Percentiles rank a stretch among this genome's conserved stretches.
Evolutionary conservation across 208 protist species (phyloP).

Genomic region (Polymyxa betae): DNA sequence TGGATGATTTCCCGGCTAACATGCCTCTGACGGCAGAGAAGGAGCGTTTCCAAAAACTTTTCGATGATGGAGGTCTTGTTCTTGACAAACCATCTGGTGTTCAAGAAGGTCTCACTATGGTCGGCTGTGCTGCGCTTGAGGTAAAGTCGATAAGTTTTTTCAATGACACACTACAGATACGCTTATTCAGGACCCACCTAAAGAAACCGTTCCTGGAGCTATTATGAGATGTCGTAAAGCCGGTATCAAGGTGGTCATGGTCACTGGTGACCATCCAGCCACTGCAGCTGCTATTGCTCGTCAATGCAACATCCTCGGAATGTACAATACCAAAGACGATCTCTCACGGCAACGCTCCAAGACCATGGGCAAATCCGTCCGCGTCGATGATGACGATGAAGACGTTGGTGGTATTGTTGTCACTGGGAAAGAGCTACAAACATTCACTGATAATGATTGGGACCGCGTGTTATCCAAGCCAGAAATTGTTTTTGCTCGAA

Average conservation of each 20-base stretch:
- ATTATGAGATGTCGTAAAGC: constrained; percentile 77
- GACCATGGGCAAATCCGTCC: not conserved
- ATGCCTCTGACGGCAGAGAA: not conserved
- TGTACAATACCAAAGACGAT: constrained; percentile 27
- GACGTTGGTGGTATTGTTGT: constrained; percentile 58
- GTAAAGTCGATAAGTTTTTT: too few relatives aligned
- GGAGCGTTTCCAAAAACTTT: constrained; percentile 47
- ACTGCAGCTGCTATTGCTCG: constrained; percentile 87
- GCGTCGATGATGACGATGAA: not conserved
- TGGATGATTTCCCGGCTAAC: not conserved
- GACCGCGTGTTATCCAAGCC: constrained; percentile 60
- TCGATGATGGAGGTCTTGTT: constrained; percentile 36
- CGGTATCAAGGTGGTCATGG: constrained; percentile 84
- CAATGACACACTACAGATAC: constrained; percentile 25
- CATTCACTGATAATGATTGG: constrained; percentile 68
- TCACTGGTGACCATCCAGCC: constrained; percentile 87
- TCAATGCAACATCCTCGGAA: constrained; percentile 74
- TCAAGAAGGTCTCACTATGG: constrained; percentile 72
- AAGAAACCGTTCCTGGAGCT: constrained; percentile 75
- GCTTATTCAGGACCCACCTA: constrained; percentile 85
- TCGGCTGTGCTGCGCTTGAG: constrained; percentile 81
- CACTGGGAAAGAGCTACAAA: constrained; percentile 60
- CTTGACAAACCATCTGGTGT: constrained; percentile 1
- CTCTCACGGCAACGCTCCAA: not conserved
- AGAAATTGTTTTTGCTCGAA: constrained; percentile 82